A percentile compares a stretch with the other conserved stretches of the same genome.
phyloP scores from a whole-genome alignment of 129 eudicot species.

The Oenanthe sinensis region DNA sequence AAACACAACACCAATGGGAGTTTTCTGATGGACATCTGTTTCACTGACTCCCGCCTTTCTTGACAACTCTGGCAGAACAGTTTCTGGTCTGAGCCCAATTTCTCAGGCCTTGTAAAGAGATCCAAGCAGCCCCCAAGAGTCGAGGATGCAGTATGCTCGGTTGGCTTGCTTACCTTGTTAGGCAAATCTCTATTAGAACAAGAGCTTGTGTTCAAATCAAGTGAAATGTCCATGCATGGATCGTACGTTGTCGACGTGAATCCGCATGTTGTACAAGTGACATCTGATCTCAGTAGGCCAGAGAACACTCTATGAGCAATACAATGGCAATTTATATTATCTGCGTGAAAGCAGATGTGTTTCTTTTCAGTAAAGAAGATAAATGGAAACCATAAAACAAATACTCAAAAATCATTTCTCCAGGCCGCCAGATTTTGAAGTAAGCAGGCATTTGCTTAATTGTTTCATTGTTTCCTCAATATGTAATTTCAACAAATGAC shows the following conservation, averaged over 20 bases:
- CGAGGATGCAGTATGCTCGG: conserved; percentile 22
- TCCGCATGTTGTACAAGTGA: conserved; percentile 63
- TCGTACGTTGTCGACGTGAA: conserved; percentile 66
- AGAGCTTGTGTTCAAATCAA: conserved; percentile 37
- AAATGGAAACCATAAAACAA: conserved; percentile 9
- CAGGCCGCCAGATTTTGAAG: background rate
- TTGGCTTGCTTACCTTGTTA: conserved; percentile 41
- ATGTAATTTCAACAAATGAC: conserved; percentile 5
- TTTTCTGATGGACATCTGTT: conserved; percentile 59
- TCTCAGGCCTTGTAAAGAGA: conserved; percentile 67
- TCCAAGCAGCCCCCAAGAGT: conserved; percentile 56
- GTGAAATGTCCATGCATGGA: conserved; percentile 65
- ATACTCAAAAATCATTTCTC: background rate
- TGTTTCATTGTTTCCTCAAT: background rate
- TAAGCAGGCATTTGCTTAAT: background rate
- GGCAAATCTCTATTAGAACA: conserved; percentile 9
- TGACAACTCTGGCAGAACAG: conserved; percentile 46
- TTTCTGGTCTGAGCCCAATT: conserved; percentile 58
- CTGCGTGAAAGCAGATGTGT: conserved; percentile 33
- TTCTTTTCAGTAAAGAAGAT: background rate
- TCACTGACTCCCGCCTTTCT: conserved; percentile 46
- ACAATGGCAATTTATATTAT: conserved; percentile 60
- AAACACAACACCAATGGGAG: conserved; percentile 56
- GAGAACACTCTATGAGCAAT: conserved; percentile 62
- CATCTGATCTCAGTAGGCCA: conserved; percentile 65